phyloP scores from a whole-genome alignment of 2,329 filamentous ascomycete species.

The Chrysosphaeria jannelii region DNA sequence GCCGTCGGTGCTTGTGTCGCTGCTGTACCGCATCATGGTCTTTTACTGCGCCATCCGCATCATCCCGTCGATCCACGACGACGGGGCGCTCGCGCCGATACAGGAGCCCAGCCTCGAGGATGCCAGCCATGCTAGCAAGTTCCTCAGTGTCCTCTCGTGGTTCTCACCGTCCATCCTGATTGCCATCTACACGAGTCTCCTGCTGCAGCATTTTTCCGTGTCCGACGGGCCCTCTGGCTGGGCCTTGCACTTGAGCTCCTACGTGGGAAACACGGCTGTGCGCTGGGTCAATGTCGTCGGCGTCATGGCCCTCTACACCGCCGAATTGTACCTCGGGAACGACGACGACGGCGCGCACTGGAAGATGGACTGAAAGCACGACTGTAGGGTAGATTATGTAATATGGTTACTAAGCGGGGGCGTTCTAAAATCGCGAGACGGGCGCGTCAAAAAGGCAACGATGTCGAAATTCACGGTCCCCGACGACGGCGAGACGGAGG shows the following conservation, averaged over 20 bases:
- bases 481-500: too few relatives aligned
- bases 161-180: conserved; percentile 88
- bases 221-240: conserved; percentile 32
- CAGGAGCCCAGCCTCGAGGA: conserved; percentile 71
- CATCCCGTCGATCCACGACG: conserved; percentile 74
- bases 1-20: conserved; percentile 79
- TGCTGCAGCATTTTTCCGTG: conserved; percentile 75
- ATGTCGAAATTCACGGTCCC: too few relatives aligned
- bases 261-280: conserved; percentile 55
- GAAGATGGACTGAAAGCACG: conserved; percentile 38
- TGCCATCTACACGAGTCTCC: conserved; percentile 78
- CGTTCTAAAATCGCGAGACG: too few relatives aligned
- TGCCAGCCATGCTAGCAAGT: conserved; percentile 46
- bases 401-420: too few relatives aligned
- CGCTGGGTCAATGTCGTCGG: conserved; percentile 76
- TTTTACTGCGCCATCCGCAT: conserved; percentile 90
- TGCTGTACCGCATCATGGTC: conserved; percentile 78
- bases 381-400: too few relatives aligned
- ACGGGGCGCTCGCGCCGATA: conserved; percentile 53
- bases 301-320: conserved; percentile 68
- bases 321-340: conserved; percentile 68
- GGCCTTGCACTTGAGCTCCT: conserved; percentile 55
- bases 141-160: conserved; percentile 66
- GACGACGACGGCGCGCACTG: conserved; percentile 69
- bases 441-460: too few relatives aligned